Percentiles rank a stretch among this genome's conserved stretches.
Conservation (phyloP, 352 stramenopile species). For the Globisporangium perplexum region DNA sequence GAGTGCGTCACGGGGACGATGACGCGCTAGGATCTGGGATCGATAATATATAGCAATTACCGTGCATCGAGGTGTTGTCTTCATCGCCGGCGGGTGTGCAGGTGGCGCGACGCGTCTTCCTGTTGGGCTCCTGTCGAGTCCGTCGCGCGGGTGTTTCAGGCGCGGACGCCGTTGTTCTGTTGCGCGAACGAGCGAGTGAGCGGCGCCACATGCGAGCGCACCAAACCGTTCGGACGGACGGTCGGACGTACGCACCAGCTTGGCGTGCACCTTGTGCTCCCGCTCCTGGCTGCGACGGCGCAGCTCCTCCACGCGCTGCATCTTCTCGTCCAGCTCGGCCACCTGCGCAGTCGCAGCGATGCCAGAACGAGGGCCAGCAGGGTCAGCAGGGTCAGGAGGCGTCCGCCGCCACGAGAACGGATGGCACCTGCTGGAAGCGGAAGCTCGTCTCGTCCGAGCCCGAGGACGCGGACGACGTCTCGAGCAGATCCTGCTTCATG, state of each 20-base stretch:
- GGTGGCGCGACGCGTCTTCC: not conserved
- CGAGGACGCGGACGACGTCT: slow-evolving; percentile 20
- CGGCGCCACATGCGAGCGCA: not conserved
- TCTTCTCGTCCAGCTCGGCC: slow-evolving; percentile 68
- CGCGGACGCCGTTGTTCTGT: slow-evolving; percentile 4
- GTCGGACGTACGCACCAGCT: slow-evolving; percentile 24
- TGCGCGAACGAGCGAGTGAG: not conserved
- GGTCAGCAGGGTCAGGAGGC: not conserved
- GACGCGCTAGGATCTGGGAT: not conserved
- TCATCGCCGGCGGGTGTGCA: not conserved
- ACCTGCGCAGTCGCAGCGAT: slow-evolving; percentile 17
- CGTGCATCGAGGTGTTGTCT: not conserved
- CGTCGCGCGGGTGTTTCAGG: not conserved
- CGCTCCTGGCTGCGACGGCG: slow-evolving; percentile 57
- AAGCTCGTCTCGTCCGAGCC: slow-evolving; percentile 25
- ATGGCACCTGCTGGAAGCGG: slow-evolving; percentile 46
- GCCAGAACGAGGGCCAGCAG: not conserved
- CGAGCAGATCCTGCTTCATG: slow-evolving; percentile 80
- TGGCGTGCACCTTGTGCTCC: slow-evolving; percentile 50
- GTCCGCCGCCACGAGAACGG: not conserved
- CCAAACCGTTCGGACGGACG: too few relatives aligned
- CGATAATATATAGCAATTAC: not conserved
- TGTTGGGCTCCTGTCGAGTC: not conserved
- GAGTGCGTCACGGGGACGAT: not conserved
- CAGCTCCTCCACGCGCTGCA: slow-evolving; percentile 70